Conservation (phyloP, 1,139 yeast genomes). For the Magnusiomyces sp. region DNA sequence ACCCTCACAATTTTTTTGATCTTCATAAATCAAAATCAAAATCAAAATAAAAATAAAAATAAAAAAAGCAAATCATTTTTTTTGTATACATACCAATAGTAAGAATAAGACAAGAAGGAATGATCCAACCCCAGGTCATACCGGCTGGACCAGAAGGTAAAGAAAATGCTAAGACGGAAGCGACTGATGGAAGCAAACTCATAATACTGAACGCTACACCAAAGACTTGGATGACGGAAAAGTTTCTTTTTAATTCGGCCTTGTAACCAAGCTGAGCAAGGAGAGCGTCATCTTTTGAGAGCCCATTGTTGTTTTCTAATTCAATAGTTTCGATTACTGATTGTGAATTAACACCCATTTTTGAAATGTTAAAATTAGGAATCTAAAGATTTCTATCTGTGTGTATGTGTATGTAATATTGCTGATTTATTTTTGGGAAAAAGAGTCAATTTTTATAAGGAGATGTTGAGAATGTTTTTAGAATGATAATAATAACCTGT, state of each 20-base stretch:
- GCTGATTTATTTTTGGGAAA: too few relatives aligned
- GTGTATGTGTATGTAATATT: too few relatives aligned
- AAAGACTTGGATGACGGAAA: conserved; percentile 51
- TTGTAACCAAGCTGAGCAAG: conserved; percentile 51
- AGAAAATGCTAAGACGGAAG: conserved; percentile 34
- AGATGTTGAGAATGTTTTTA: too few relatives aligned
- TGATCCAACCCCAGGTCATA: conserved; percentile 58
- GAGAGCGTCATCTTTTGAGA: conserved; percentile 24
- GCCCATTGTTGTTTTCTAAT: background rate
- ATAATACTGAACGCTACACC: conserved; percentile 56
- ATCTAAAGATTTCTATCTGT: too few relatives aligned
- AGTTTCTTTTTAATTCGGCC: conserved; percentile 63
- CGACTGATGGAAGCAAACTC: conserved; percentile 62
- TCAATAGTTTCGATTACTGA: background rate
- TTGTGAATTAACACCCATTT: background rate
- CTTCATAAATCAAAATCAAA: too few relatives aligned
- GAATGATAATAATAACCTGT: too few relatives aligned
- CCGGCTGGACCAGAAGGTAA: conserved; percentile 52
- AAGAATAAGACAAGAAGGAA: conserved; percentile 43
- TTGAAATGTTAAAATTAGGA: background rate
- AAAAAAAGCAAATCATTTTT: too few relatives aligned
- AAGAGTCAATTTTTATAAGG: too few relatives aligned
- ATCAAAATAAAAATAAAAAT: too few relatives aligned
- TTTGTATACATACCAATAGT: conserved; percentile 33
- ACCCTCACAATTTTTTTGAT: too few relatives aligned